Evolutionary conservation across 2,329 filamentous ascomycete genomes (phyloP), one percentile per base, ranked within the genome.

Genomic region (Exophiala viscosa): DNA sequence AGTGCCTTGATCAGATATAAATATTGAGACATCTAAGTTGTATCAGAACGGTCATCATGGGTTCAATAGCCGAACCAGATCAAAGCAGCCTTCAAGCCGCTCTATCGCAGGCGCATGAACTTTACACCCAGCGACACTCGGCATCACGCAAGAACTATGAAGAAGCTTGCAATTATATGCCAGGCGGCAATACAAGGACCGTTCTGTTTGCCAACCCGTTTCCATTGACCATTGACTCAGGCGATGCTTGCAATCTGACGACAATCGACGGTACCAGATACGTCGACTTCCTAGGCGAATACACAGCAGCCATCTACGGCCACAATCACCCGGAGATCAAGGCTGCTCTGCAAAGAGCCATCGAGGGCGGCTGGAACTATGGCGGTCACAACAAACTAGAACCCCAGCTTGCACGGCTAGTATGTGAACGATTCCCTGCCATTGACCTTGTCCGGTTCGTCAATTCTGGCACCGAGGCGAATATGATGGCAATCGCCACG

Each of bases 391-490:
- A 75, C 32, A 57, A 64, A 9, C 70, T 78, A 44, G 83, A 87
- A 65, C 68, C 71, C 7, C 59, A 70, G 13, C 70, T 82, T 17
- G 83, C 82, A 0, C 61, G 67, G 8, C 63, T 75, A n/a, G 64
- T 86, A n/a, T 77, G 74, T 51, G 60, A 67, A 8, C 73, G 83
- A 3, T 85, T 86, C 59, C 61, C 59, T 2, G 58, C 66, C 0
- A 60, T 62, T 8, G 80, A 83, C 5, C 71, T 74, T 10, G 68
- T 85, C 3, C 74, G 84, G 1, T 85, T 86, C 65, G 76, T 79
- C 38, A 86, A 86, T 65, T 84, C 81, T 0, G 84, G 83, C 2
- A 87, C 84, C 0, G 84, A 86, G 65, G 82, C 82, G 3, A 86
- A 82, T 46, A 70, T 82, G 5, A 78, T 83, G 62, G 82, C 82